Percentiles rank a stretch among this genome's conserved stretches.
phyloP scores from a whole-genome alignment of 129 eudicot species.

The Artemisia annua region DNA sequence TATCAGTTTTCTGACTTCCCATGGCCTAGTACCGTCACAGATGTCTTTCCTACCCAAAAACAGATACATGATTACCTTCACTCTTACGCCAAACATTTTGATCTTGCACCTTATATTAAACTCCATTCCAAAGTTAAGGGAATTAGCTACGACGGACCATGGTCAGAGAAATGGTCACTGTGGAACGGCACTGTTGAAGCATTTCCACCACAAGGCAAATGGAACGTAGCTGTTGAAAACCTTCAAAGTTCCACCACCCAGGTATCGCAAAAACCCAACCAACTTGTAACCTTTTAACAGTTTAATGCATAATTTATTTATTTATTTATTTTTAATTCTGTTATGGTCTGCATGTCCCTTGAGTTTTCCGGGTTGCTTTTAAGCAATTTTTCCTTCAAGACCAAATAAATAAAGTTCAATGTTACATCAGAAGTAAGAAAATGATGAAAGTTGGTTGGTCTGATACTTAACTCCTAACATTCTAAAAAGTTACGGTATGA shows the following conservation, averaged over 20 bases:
- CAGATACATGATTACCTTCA: neutral
- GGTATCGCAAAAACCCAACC: neutral
- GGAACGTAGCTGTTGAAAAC: conserved; percentile 6
- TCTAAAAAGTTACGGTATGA: too few species aligned
- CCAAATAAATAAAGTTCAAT: too few species aligned
- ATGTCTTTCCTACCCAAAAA: conserved; percentile 8
- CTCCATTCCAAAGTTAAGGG: conserved; percentile 1
- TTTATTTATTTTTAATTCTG: too few species aligned
- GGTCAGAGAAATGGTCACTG: neutral
- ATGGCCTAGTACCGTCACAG: neutral
- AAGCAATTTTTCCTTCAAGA: too few species aligned
- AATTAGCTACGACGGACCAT: neutral
- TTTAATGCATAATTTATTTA: too few species aligned
- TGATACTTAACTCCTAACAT: too few species aligned
- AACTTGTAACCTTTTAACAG: too few species aligned
- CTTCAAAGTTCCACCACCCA: neutral
- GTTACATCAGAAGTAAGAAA: too few species aligned
- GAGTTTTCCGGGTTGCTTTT: too few species aligned
- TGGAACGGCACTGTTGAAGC: conserved; percentile 11
- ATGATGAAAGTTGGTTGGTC: too few species aligned
- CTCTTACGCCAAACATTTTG: neutral
- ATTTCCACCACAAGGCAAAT: conserved; percentile 10
- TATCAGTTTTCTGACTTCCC: conserved; percentile 12
- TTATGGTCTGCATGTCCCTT: too few species aligned
- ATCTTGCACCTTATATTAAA: neutral